Conservation (phyloP, 345 rosid species). For the Sapria himalayana region DNA sequence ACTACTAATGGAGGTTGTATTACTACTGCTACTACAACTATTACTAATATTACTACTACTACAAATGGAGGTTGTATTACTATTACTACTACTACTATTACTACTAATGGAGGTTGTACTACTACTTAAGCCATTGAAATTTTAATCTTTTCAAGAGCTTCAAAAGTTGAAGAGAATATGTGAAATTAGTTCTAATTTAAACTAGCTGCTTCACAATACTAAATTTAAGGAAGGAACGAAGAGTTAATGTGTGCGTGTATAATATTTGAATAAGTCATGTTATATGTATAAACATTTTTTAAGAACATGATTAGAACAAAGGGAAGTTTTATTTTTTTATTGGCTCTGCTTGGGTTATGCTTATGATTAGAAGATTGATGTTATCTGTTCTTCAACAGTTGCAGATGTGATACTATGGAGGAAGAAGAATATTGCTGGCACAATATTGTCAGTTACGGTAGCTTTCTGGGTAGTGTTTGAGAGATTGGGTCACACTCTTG, state of each 20-base stretch:
- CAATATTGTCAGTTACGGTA: conserved; percentile 43
- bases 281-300: background rate
- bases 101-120: background rate
- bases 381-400: conserved; percentile 24
- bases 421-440: conserved; percentile 33
- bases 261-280: conserved; percentile 6
- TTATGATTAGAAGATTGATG: conserved; percentile 3
- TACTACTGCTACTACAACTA: too few relatives aligned
- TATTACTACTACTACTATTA: too few relatives aligned
- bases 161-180: background rate
- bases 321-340: background rate
- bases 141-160: background rate
- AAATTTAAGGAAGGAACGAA: background rate
- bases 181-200: too few relatives aligned
- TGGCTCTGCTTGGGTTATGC: background rate
- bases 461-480: conserved; percentile 84
- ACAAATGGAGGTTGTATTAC: too few relatives aligned
- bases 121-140: background rate
- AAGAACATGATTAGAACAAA: background rate
- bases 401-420: conserved; percentile 92
- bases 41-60: too few relatives aligned
- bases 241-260: background rate
- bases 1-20: too few relatives aligned
- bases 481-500: conserved; percentile 61
- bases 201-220: background rate